These are phyloP conservation scores for Blastocladiella britannica DNA, from an alignment of 192 early-diverging fungal genomes.

Conservation along the genomic window DNA sequence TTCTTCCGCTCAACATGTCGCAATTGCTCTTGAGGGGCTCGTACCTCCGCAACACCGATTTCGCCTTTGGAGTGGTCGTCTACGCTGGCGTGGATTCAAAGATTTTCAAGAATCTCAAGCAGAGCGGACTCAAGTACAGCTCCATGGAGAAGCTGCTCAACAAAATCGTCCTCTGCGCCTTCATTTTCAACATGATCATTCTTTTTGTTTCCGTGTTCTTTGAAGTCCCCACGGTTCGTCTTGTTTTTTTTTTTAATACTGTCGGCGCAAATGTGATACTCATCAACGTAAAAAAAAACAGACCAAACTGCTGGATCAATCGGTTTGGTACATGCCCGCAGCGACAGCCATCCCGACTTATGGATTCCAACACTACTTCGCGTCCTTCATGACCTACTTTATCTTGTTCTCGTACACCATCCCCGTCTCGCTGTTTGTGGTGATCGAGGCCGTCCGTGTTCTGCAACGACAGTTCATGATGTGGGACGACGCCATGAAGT, in stretches of 20 bases:
- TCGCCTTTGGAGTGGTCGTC: constrained; percentile 54
- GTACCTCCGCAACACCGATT: constrained; percentile 59
- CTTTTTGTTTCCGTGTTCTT: constrained; percentile 38
- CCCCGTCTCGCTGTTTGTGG: constrained; percentile 72
- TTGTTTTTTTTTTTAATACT: too few relatives aligned
- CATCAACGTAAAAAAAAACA: constrained; percentile 4
- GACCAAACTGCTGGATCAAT: neutral
- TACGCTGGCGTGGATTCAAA: constrained; percentile 32
- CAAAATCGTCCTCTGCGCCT: constrained; percentile 36
- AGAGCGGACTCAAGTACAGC: constrained; percentile 37
- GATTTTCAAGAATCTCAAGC: constrained; percentile 28
- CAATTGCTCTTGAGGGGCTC: constrained; percentile 74
- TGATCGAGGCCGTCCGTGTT: constrained; percentile 56
- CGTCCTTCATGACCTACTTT: constrained; percentile 39
- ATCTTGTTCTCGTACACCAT: constrained; percentile 70
- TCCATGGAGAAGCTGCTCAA: constrained; percentile 58
- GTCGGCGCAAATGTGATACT: neutral
- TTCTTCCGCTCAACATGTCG: constrained; percentile 46
- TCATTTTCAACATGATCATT: constrained; percentile 26
- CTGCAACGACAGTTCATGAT: constrained; percentile 41
- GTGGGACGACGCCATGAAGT: constrained; percentile 36
- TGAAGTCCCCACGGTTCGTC: too few relatives aligned
- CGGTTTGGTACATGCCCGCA: too few relatives aligned
- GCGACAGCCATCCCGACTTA: too few relatives aligned
- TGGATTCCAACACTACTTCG: too few relatives aligned